Conservation (phyloP, 2,329 filamentous ascomycete species). For the Pestalotiopsis sp. region DNA sequence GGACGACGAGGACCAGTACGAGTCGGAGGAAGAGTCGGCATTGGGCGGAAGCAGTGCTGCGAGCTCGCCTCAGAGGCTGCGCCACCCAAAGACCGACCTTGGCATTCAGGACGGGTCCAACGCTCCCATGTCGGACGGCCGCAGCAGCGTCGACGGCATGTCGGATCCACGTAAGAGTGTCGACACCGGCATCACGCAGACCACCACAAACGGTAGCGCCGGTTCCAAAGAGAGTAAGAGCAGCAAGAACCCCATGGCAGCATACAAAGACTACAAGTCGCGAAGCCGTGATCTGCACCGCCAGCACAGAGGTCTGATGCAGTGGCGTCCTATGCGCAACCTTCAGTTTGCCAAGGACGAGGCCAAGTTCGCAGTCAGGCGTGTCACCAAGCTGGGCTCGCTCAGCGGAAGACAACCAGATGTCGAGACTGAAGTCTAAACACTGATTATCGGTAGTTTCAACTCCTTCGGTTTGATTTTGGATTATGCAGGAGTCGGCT, state of each 20-base stretch:
- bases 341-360: slow-evolving; percentile 86
- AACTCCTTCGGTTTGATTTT: not conserved
- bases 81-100: slow-evolving; percentile 27
- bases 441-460: not conserved
- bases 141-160: not conserved
- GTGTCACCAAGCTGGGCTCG: slow-evolving; percentile 75
- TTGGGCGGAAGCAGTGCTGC: slow-evolving; percentile 20
- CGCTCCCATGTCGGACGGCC: slow-evolving; percentile 3
- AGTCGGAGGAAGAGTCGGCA: slow-evolving; percentile 27
- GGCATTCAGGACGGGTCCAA: slow-evolving; percentile 39
- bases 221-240: slow-evolving; percentile 31
- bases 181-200: slow-evolving; percentile 19
- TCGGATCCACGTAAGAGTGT: slow-evolving; percentile 8
- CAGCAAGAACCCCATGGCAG: slow-evolving; percentile 56
- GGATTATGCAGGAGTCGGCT: not conserved
- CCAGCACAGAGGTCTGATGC: slow-evolving; percentile 89
- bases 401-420: slow-evolving; percentile 83
- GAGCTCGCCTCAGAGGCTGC: slow-evolving; percentile 20
- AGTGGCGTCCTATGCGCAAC: slow-evolving; percentile 91
- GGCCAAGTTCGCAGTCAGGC: slow-evolving; percentile 74
- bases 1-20: slow-evolving; percentile 40
- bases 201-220: slow-evolving; percentile 18
- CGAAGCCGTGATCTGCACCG: slow-evolving; percentile 77
- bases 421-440: slow-evolving; percentile 74
- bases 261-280: slow-evolving; percentile 64